Evolutionary conservation across 1,284 basidiomycete species (phyloP).

Genomic region (Rhodotorula sp.): DNA sequence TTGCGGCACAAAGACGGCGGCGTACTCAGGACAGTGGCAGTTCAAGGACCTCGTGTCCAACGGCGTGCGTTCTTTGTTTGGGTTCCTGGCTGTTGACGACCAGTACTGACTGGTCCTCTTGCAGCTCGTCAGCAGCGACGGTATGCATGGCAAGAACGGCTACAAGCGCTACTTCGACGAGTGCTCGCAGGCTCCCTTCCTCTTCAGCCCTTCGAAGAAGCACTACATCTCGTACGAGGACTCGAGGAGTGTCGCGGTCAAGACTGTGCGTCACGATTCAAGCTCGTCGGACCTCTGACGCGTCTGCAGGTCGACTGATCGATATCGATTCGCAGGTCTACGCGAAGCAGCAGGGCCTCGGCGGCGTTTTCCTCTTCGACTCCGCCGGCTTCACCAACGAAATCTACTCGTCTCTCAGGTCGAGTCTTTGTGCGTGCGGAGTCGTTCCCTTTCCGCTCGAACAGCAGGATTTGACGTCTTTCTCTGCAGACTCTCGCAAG

Average conservation of each 20-base stretch:
- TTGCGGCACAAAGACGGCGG: slow-evolving; percentile 18
- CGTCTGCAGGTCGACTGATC: no score
- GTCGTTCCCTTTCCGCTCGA: neutral
- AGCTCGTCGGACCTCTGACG: neutral
- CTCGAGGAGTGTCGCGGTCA: slow-evolving; percentile 5
- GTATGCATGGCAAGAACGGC: slow-evolving; percentile 16
- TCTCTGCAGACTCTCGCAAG: neutral
- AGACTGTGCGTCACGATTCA: slow-evolving; percentile 5
- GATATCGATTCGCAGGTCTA: neutral
- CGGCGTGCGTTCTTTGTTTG: slow-evolving; percentile 5
- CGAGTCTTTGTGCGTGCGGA: neutral
- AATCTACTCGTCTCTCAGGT: neutral
- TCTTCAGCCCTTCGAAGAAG: slow-evolving; percentile 24
- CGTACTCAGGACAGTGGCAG: slow-evolving; percentile 30
- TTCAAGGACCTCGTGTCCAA: slow-evolving; percentile 20
- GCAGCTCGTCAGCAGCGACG: slow-evolving; percentile 24
- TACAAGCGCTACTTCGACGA: slow-evolving; percentile 25
- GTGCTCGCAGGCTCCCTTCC: slow-evolving; percentile 33
- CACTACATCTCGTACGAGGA: slow-evolving; percentile 37
- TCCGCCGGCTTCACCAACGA: neutral
- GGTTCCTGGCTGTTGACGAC: neutral
- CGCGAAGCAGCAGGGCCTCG: neutral
- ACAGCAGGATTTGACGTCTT: neutral
- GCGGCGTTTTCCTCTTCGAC: neutral
- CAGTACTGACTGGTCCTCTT: neutral